Base-by-base conservation (phyloP, 2,329 filamentous ascomycete genomes). In the Cordyceps cateniannulata region DNA sequence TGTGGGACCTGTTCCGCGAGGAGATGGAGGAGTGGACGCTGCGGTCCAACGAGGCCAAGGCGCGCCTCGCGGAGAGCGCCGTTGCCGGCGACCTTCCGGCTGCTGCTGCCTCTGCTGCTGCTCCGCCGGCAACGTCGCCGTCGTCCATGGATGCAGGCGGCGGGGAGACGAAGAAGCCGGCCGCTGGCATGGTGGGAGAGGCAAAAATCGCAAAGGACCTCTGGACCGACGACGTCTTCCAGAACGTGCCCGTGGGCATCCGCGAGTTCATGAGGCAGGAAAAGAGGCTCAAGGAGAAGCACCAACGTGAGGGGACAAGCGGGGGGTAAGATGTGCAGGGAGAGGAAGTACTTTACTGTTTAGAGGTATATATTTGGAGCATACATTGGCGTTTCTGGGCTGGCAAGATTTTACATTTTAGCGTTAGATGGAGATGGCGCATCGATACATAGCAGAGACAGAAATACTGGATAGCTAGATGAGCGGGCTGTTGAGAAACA, bases 241-340 rank as follows among this genome's bases (percentile, higher is more conserved):
- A 85, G 54, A 85, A 85, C 66, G 86, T 99, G 57, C 93, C 95
- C 0, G 90, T 98, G 10, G 95, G 93, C 0, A 97, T 99, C 65
- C 81, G 91, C 63, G 93, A 96, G 73, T 99, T 99, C 69, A 98
- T 99, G 93, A 91, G 89, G 78, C 92, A 88, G 63, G 95, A 99
- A 78, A 98, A 98, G 82, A 88, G 80, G 72, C 74, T 99, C 63
- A 93, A 91, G 74, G 81, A 90, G 73, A 88, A 85, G 73, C 90
- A 93, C 71, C 73, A 76, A 68, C 75, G 79, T 56, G 84, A 86
- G 60, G 78, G 81, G n/a, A 78, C 76, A 1, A 56, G 70, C n/a
- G 77, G 78, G 1, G 75, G 74, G n/a, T 79, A 69, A 70, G n/a
- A 22, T 1, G 16, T 12, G 55, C 20, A 1, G 3, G 38, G 6